Evolutionary conservation across 768 basidiomycete genomes (phyloP), one percentile per base, ranked within the genome.

Genomic region (Coprinopsis marcescibilis): DNA sequence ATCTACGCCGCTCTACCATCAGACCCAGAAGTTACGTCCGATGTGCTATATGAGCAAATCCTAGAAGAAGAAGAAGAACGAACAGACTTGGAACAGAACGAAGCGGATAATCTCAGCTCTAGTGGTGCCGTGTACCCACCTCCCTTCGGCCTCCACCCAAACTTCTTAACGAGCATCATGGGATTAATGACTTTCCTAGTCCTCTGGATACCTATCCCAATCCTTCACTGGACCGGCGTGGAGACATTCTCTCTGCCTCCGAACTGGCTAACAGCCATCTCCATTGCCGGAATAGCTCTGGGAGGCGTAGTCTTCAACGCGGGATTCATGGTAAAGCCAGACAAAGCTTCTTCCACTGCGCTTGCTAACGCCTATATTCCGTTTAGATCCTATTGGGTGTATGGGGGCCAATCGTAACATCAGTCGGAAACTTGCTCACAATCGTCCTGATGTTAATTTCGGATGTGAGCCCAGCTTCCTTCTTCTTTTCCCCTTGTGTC

Each of bases 361-460:
- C 21, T 29, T 17, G 23, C 25, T 17, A 24, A 39, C 27, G 30
- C 27, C 20, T 26, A 20, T 27, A 45, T 32, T 37, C 49, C 41
- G 8, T 48, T 21, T 53, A 92, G 89, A 73, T 88, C 45, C 70
- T 95, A 2, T 69, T 95, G 39, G 87, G 86, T 21, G 64, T 88
- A 21, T 93, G 89, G 88, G 91, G 91, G 3, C 91, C 91, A 4
- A 80, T 93, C 33, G 77, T 91, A 34, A 81, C 83, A 7, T 90
- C 89, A 2, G 92, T 96, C 25, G 92, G 91, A 36, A 91, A 80
- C 63, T 75, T 98, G n/a, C 73, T 95, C n/a, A 93, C 93, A 4
- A 94, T 95, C 54, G 89, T 95, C 29, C 74, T 96, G 40, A 88
- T 92, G 12, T 78, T 92, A 38, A 56, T 89, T 13, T 80, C 85